These are phyloP conservation scores for Penicillium egyptiacum DNA, from an alignment of 495 filamentous ascomycete genomes.

Conservation along the genomic window DNA sequence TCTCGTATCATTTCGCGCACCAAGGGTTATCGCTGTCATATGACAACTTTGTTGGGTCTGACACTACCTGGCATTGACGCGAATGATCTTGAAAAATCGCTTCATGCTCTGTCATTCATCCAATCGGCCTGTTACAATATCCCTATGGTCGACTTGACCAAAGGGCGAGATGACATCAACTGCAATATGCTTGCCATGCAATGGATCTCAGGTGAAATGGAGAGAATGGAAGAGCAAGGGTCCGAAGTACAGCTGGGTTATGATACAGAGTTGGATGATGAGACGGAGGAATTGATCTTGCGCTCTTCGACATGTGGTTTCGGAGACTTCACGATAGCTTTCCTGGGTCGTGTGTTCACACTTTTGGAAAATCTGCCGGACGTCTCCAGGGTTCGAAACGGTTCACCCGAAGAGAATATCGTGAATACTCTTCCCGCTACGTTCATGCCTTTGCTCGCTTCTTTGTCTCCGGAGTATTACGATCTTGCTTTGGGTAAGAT, in stretches of 20 bases:
- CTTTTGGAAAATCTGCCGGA: conserved; percentile 94
- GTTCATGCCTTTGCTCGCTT: conserved; percentile 85
- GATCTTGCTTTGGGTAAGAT: conserved; percentile 90
- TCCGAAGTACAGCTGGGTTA: conserved; percentile 84
- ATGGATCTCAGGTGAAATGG: conserved; percentile 93
- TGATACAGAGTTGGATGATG: conserved; percentile 73
- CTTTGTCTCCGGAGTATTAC: conserved; percentile 89
- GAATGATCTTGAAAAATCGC: conserved; percentile 95
- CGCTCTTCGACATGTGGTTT: conserved; percentile 96
- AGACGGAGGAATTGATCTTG: conserved; percentile 84
- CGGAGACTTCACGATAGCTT: conserved; percentile 83
- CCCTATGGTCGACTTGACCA: conserved; percentile 80
- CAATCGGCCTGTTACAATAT: conserved; percentile 94
- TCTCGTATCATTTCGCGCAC: conserved; percentile 85
- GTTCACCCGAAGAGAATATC: conserved; percentile 93
- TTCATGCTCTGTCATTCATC: conserved; percentile 91
- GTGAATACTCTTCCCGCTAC: conserved; percentile 94
- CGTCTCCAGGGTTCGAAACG: conserved; percentile 77
- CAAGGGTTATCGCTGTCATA: conserved; percentile 91
- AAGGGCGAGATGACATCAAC: conserved; percentile 65
- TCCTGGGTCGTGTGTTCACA: conserved; percentile 92
- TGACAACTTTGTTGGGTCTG: conserved; percentile 87
- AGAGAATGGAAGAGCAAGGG: conserved; percentile 86
- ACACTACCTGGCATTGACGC: conserved; percentile 95
- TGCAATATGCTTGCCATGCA: conserved; percentile 78